Evolutionary conservation across 805 yeast species (phyloP).

Genomic region (Teunomyces cretensis): DNA sequence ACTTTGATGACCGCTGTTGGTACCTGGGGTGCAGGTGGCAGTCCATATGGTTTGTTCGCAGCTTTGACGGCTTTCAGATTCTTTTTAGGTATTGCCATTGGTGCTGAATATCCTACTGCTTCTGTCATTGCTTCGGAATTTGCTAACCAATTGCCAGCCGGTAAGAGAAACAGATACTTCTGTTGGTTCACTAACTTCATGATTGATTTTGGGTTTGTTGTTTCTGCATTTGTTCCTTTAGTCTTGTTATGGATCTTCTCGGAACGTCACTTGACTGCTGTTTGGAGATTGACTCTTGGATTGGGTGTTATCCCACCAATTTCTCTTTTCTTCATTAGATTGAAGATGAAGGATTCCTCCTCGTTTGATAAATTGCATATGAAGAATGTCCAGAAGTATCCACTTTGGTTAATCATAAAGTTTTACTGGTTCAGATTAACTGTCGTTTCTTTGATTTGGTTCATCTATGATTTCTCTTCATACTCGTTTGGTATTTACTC

Average conservation of each 20-base stretch:
- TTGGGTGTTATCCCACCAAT: slow-evolving; percentile 88
- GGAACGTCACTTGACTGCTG: slow-evolving; percentile 65
- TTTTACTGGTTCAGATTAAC: slow-evolving; percentile 81
- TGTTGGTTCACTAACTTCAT: slow-evolving; percentile 84
- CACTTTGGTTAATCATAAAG: slow-evolving; percentile 67
- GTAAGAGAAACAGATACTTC: slow-evolving; percentile 85
- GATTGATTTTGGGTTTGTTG: slow-evolving; percentile 87
- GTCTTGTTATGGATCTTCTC: slow-evolving; percentile 82
- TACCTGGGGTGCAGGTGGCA: slow-evolving; percentile 73
- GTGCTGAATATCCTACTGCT: slow-evolving; percentile 94
- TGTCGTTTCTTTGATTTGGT: slow-evolving; percentile 81
- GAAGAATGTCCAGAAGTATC: slow-evolving; percentile 55
- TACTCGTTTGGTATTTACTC: slow-evolving; percentile 89
- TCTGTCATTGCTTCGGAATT: slow-evolving; percentile 94
- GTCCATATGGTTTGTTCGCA: slow-evolving; percentile 74
- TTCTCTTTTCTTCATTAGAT: slow-evolving; percentile 72
- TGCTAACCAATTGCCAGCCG: slow-evolving; percentile 72
- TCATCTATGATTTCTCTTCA: slow-evolving; percentile 82
- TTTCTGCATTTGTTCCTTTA: slow-evolving; percentile 81
- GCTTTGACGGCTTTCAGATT: slow-evolving; percentile 84
- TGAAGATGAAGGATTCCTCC: slow-evolving; percentile 71
- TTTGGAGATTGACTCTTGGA: slow-evolving; percentile 91
- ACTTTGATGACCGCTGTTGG: slow-evolving; percentile 66
- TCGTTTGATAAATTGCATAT: slow-evolving; percentile 70
- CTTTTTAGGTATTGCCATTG: slow-evolving; percentile 87